phyloP scores from a whole-genome alignment of 345 rosid genomes.

The Arabidopsis suecica region DNA sequence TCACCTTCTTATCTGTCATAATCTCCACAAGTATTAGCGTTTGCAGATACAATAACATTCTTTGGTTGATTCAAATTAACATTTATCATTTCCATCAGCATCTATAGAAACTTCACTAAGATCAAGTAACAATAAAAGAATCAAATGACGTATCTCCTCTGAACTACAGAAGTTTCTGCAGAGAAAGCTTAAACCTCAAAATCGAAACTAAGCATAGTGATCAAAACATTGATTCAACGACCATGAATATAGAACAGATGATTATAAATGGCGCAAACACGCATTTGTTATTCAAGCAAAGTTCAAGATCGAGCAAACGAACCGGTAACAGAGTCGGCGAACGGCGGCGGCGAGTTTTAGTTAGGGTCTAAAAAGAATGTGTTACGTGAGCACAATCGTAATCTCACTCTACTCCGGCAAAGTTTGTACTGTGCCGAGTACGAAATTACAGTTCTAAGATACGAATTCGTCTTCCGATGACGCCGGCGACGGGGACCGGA shows the following conservation, averaged over 20 bases:
- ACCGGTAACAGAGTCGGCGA: constrained; percentile 8
- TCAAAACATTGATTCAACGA: neutral
- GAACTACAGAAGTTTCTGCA: neutral
- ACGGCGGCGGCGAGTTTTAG: neutral
- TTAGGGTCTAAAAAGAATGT: neutral
- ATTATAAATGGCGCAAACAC: neutral
- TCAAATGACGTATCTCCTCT: neutral
- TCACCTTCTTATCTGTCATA: constrained; percentile 93
- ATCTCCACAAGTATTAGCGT: neutral
- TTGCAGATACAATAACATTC: neutral
- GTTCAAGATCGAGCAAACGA: constrained; percentile 1
- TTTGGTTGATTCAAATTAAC: no score
- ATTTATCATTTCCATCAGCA: neutral
- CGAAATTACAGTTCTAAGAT: neutral
- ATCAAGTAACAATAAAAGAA: neutral
- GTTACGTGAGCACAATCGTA: constrained; percentile 2
- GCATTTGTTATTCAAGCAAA: neutral
- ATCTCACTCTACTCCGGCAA: neutral
- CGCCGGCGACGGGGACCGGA: constrained; percentile 1
- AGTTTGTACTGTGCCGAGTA: neutral
- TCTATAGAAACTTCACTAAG: neutral
- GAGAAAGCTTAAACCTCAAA: neutral
- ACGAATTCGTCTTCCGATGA: neutral
- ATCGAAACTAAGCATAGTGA: neutral
- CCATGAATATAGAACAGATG: neutral